phyloP scores from a whole-genome alignment of 2,329 filamentous ascomycete species.

The Bipolaris cookei region DNA sequence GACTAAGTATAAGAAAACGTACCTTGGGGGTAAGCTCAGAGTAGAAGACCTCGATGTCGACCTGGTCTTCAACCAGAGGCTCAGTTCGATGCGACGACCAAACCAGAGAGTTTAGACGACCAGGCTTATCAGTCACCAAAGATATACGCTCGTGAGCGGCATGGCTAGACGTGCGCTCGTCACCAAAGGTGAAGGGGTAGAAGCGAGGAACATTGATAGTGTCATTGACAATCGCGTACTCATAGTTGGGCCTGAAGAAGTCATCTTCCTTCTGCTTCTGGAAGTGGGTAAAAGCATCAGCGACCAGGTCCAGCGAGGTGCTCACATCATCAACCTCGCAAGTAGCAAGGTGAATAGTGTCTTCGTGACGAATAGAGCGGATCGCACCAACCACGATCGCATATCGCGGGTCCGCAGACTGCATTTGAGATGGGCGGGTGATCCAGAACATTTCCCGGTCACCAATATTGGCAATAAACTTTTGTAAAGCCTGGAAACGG shows the following conservation, averaged over 20 bases:
- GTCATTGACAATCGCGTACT: conserved; percentile 35
- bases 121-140: background rate
- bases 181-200: conserved; percentile 13
- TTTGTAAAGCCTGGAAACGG: background rate
- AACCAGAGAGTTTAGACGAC: background rate
- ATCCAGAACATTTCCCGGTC: conserved; percentile 35
- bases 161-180: background rate
- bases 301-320: background rate
- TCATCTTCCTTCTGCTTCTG: background rate
- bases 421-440: conserved; percentile 27
- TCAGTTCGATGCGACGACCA: background rate
- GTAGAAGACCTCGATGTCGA: conserved; percentile 25
- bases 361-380: conserved; percentile 39
- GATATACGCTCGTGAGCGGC: background rate
- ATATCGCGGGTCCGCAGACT: conserved; percentile 38
- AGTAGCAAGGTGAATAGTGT: conserved; percentile 34
- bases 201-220: conserved; percentile 29
- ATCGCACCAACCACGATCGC: conserved; percentile 36
- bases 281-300: conserved; percentile 16
- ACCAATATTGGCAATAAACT: conserved; percentile 18
- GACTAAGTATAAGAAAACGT: background rate
- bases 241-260: conserved; percentile 27
- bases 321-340: conserved; percentile 22
- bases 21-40: background rate
- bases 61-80: conserved; percentile 11